These are phyloP conservation scores for Pythium coloratum DNA, from an alignment of 352 stramenopile genomes.

Conservation along the genomic window DNA sequence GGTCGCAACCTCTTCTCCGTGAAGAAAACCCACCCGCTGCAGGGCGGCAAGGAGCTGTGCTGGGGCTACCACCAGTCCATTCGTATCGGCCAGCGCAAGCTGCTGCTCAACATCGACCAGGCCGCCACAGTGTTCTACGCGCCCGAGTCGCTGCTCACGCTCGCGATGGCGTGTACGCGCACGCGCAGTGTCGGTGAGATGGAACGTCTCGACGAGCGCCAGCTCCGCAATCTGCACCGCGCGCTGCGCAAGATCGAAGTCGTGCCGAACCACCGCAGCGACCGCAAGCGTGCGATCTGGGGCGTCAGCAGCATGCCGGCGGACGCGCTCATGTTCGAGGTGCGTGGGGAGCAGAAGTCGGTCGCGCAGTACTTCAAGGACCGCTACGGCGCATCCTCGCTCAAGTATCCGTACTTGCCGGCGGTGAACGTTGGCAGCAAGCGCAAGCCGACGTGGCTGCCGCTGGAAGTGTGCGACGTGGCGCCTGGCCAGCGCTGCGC, in stretches of 20 bases:
- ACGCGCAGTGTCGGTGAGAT: slow-evolving; percentile 37
- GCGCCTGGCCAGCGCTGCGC: slow-evolving; percentile 64
- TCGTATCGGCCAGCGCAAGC: slow-evolving; percentile 45
- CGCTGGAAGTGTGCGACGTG: slow-evolving; percentile 83
- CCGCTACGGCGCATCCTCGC: slow-evolving; percentile 46
- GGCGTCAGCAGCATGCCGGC: slow-evolving; percentile 47
- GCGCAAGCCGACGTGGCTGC: slow-evolving; percentile 56
- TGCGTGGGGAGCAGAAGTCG: slow-evolving; percentile 43
- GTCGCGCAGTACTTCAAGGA: slow-evolving; percentile 65
- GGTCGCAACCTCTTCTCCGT: slow-evolving; percentile 75
- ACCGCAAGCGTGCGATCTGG: slow-evolving; percentile 56
- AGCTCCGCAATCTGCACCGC: slow-evolving; percentile 34
- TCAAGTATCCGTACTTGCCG: slow-evolving; percentile 68
- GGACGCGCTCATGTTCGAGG: slow-evolving; percentile 46
- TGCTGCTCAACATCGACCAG: slow-evolving; percentile 76
- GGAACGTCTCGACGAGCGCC: slow-evolving; percentile 36
- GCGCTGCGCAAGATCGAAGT: slow-evolving; percentile 57
- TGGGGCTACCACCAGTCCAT: slow-evolving; percentile 79
- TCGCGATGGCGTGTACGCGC: slow-evolving; percentile 46
- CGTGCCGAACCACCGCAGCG: slow-evolving; percentile 57
- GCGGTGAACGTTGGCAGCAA: slow-evolving; percentile 70
- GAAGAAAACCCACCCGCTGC: slow-evolving; percentile 54
- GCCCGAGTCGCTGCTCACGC: slow-evolving; percentile 48
- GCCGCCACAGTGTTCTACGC: slow-evolving; percentile 71
- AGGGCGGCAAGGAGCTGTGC: slow-evolving; percentile 66